A percentile compares a stretch with the other conserved stretches of the same genome.
Evolutionary conservation across 1,284 basidiomycete species (phyloP).

Genomic region (Rhodotorula sp.): DNA sequence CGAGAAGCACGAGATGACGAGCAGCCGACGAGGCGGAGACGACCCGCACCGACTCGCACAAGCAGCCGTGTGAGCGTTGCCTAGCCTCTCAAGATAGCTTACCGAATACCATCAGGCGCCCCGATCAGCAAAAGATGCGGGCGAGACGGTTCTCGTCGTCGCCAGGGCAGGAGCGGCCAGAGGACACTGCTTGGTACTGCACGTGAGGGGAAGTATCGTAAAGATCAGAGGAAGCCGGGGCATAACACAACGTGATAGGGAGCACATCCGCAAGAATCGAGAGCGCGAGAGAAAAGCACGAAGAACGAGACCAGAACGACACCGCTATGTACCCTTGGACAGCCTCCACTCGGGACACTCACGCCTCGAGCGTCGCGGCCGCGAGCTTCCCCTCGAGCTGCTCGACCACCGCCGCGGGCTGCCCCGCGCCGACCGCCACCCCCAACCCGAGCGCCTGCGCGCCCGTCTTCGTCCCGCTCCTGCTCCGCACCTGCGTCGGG

Average conservation of each 20-base stretch:
- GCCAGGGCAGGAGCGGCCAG: neutral
- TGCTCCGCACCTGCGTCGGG: neutral
- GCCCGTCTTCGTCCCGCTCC: neutral
- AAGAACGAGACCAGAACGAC: neutral
- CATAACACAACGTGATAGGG: neutral
- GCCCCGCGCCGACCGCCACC: neutral
- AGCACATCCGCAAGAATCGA: neutral
- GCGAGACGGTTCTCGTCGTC: too few species aligned
- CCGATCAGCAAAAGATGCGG: too few species aligned
- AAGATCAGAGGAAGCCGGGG: neutral
- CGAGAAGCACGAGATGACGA: neutral
- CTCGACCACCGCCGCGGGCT: neutral
- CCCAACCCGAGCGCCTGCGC: conserved; percentile 1
- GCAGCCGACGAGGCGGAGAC: too few species aligned
- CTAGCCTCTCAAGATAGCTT: too few species aligned
- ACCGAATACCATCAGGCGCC: too few species aligned
- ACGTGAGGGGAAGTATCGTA: neutral
- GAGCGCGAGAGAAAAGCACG: neutral
- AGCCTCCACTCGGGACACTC: neutral
- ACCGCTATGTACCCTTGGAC: neutral
- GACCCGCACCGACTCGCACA: too few species aligned
- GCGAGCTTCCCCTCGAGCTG: neutral
- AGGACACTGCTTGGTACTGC: neutral
- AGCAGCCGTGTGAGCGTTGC: too few species aligned
- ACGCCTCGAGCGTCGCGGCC: neutral